Evolutionary conservation across 805 yeast genomes (phyloP), one percentile per base, ranked within the genome.

Genomic region (Starmerella kuoi): DNA sequence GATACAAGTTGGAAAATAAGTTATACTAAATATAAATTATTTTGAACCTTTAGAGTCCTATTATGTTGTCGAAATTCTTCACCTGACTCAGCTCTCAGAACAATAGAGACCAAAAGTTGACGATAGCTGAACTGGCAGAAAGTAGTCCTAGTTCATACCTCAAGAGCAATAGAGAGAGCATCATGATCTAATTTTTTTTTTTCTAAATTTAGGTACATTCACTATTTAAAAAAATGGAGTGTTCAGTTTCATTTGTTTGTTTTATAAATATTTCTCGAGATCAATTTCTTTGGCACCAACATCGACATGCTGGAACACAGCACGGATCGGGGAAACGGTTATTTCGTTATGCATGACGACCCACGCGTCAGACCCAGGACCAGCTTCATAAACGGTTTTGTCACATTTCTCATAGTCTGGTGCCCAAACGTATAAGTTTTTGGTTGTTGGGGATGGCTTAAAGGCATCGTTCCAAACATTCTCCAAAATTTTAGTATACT

Each of bases 401-500:
- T 78, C 80, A 12, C 81, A 85, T 20, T 68, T 61, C 34, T 70
- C 72, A 61, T 84, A 85, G 56, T 86, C 75, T 1, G 98, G 98
- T 34, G 68, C 67, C 98, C 98, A 88, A 47, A 64, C 65, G 61
- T 76, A 91, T 42, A 23, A 32, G 37, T 46, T 22, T 14, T 18
- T 18, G 6, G 24, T 31, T 9, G 31, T 9, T 5, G 32, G 36
- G 4, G 42, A n/a, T 23, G 22, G 33, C 46, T 24, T 38, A 57
- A 75, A 83, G 7, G 82, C 70, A 0, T 84, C 69, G 1, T 70
- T 68, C 97, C 97, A 91, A 50, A 68, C 63, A 61, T 88, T 88
- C 42, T 76, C 74, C 56, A 85, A 67, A 38, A 88, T 74, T n/a
- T 93, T 87, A 2, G 93, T 78, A 59, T 73, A 83, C 44, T 68